Conservation (phyloP, 2,329 filamentous ascomycete species). For the Coniella lustricola region DNA sequence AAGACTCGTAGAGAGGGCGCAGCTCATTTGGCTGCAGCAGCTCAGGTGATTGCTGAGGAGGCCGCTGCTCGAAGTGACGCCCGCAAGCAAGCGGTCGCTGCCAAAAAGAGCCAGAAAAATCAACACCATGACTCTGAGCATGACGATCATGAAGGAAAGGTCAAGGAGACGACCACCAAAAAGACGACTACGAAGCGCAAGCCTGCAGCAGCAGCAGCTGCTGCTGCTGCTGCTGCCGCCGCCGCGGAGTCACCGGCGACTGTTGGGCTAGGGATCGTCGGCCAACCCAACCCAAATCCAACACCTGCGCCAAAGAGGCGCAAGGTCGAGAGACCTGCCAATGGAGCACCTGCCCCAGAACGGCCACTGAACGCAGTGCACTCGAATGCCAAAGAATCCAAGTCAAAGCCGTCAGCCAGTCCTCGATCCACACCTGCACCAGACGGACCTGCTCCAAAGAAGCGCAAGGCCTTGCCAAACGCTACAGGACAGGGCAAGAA, state of each 20-base stretch:
- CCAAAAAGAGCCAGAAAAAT: constrained; percentile 64
- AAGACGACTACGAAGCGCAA: constrained; percentile 62
- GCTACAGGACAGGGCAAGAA: constrained; percentile 70
- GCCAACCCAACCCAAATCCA: constrained; percentile 42
- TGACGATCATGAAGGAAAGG: constrained; percentile 56
- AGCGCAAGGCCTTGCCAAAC: constrained; percentile 56
- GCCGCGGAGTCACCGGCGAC: constrained; percentile 19
- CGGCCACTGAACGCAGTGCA: constrained; percentile 58
- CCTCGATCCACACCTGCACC: constrained; percentile 61
- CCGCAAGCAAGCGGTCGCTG: constrained; percentile 72
- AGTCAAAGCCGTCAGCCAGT: constrained; percentile 53
- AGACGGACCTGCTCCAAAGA: constrained; percentile 58
- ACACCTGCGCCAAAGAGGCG: constrained; percentile 63
- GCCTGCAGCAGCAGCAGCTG: constrained; percentile 34
- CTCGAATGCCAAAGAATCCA: constrained; percentile 38
- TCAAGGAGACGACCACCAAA: constrained; percentile 48
- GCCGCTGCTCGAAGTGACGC: constrained; percentile 78
- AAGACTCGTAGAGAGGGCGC: constrained; percentile 72
- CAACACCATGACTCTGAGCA: constrained; percentile 67
- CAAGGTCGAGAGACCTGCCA: constrained; percentile 65
- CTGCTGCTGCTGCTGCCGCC: constrained; percentile 24
- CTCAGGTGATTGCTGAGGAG: constrained; percentile 71
- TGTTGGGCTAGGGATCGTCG: constrained; percentile 60
- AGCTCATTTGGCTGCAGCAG: constrained; percentile 68
- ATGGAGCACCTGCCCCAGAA: constrained; percentile 50